A percentile compares a stretch with the other conserved stretches of the same genome.
These are phyloP conservation scores for Scedosporium boydii DNA, from an alignment of 2,329 filamentous ascomycete genomes.

Conservation along the genomic window DNA sequence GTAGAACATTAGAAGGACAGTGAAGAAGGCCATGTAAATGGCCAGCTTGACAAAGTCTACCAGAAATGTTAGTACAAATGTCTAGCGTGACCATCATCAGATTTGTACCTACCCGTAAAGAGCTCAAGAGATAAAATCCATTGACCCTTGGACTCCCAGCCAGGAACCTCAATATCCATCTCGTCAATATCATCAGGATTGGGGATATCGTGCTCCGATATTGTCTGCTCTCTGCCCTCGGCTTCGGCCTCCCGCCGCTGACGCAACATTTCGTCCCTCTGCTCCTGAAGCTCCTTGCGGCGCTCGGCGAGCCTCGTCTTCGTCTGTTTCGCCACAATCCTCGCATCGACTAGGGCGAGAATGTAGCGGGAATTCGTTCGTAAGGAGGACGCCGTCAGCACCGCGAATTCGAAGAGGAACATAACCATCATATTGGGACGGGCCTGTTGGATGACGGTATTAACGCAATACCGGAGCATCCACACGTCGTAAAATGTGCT, in stretches of 20 bases:
- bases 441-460: conserved; percentile 75
- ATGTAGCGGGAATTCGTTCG: conserved; percentile 73
- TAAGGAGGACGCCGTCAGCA: conserved; percentile 69
- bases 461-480: conserved; percentile 73
- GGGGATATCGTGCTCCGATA: conserved; percentile 52
- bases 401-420: conserved; percentile 96
- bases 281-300: conserved; percentile 55
- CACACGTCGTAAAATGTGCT: conserved; percentile 72
- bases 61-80: conserved; percentile 1
- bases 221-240: conserved; percentile 20
- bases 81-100: no score
- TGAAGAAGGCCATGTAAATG: conserved; percentile 87
- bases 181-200: conserved; percentile 74
- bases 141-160: conserved; percentile 93
- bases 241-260: conserved; percentile 38
- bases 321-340: conserved; percentile 67
- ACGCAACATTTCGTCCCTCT: conserved; percentile 41
- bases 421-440: conserved; percentile 99
- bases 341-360: conserved; percentile 68
- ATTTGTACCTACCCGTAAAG: conserved; percentile 51
- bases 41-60: conserved; percentile 82
- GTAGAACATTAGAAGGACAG: conserved; percentile 87
- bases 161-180: conserved; percentile 88
- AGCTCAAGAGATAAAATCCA: conserved; percentile 87
- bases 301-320: conserved; percentile 57